A percentile compares a stretch with the other conserved stretches of the same genome.
Evolutionary conservation across 2,329 filamentous ascomycete genomes (phyloP).

Genomic region (Pestalotiopsis sp.): DNA sequence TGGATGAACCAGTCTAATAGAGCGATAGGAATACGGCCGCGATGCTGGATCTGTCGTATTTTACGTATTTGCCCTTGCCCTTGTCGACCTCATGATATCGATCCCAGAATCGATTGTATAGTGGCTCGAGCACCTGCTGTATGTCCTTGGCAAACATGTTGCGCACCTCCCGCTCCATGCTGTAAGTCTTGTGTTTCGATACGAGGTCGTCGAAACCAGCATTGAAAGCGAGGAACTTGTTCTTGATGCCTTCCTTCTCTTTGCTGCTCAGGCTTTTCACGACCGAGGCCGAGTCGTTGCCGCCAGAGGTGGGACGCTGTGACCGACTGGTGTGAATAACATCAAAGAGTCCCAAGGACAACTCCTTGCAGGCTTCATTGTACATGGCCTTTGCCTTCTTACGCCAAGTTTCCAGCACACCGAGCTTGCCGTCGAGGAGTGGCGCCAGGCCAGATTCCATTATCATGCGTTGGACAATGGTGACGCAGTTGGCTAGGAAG

Average conservation of each 20-base stretch:
- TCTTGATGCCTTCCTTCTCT: slow-evolving; percentile 94
- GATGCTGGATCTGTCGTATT: slow-evolving; percentile 88
- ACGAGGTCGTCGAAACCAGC: slow-evolving; percentile 87
- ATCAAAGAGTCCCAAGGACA: slow-evolving; percentile 82
- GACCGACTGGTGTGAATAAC: slow-evolving; percentile 85
- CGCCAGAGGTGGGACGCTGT: slow-evolving; percentile 71
- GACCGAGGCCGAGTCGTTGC: slow-evolving; percentile 80
- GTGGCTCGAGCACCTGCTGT: slow-evolving; percentile 86
- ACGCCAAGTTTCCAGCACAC: slow-evolving; percentile 77
- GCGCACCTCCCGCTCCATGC: slow-evolving; percentile 90
- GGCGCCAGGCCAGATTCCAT: slow-evolving; percentile 75
- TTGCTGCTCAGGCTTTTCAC: slow-evolving; percentile 83
- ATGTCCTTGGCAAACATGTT: slow-evolving; percentile 80
- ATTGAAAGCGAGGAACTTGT: slow-evolving; percentile 94
- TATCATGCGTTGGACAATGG: slow-evolving; percentile 83
- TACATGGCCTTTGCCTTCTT: slow-evolving; percentile 85
- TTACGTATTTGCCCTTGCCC: slow-evolving; percentile 96
- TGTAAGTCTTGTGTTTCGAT: slow-evolving; percentile 75
- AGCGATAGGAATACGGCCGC: slow-evolving; percentile 63
- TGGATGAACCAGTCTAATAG: slow-evolving; percentile 32
- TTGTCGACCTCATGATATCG: slow-evolving; percentile 97
- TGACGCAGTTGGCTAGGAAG: slow-evolving; percentile 86
- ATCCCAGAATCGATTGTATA: slow-evolving; percentile 96
- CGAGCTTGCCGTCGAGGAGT: slow-evolving; percentile 68
- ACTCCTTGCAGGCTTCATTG: slow-evolving; percentile 84